Conservation (phyloP, 202 grass and related monocot genomes). For the Saccharum hybrid region DNA sequence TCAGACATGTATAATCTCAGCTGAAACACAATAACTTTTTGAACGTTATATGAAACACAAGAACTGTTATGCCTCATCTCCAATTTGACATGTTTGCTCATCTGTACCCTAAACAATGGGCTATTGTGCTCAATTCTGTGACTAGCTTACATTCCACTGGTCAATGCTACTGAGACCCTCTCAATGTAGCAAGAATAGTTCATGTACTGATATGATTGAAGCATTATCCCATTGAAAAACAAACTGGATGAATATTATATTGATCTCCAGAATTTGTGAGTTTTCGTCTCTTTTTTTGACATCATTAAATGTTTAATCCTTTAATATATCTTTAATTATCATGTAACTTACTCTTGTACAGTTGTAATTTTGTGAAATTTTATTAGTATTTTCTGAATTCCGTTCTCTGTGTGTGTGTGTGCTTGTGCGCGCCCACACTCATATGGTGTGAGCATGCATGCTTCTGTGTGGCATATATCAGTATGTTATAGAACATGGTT, state of each 20-base stretch:
- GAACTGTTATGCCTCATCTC: not conserved
- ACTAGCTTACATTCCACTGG: constrained; percentile 25
- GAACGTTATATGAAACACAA: not conserved
- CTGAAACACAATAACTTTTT: not conserved
- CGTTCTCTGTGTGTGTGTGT: not conserved
- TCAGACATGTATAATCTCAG: constrained; percentile 13
- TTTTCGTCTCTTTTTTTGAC: not conserved
- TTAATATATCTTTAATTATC: constrained; percentile 2
- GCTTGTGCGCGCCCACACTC: not conserved
- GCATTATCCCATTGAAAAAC: not conserved
- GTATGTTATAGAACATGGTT: constrained; percentile 27
- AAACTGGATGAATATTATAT: not conserved
- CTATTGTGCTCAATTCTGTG: not conserved
- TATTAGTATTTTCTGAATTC: not conserved
- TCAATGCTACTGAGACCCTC: not conserved
- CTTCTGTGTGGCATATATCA: not conserved
- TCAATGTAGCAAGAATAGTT: constrained; percentile 2
- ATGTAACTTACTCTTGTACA: not conserved
- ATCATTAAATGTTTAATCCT: not conserved
- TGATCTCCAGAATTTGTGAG: not conserved
- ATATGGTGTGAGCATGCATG: not conserved
- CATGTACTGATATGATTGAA: not conserved
- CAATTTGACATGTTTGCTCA: constrained; percentile 14
- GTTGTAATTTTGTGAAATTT: constrained; percentile 13
- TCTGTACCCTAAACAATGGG: not conserved